These are phyloP conservation scores for Termitomyces sp. DNA, from an alignment of 768 basidiomycete genomes.

Conservation along the genomic window DNA sequence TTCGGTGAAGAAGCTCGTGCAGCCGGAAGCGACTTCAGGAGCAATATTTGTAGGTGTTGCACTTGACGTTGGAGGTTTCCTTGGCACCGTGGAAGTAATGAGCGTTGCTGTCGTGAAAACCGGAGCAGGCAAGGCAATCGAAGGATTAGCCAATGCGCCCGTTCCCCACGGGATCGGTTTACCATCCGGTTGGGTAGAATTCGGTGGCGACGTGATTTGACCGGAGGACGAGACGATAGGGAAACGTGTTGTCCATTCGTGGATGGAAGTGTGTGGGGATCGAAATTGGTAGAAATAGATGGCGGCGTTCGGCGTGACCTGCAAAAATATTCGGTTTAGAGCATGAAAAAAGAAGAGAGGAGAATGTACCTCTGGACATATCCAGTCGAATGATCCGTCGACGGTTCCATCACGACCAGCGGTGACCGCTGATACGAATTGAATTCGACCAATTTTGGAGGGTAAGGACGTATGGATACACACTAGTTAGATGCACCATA, in stretches of 20 bases:
- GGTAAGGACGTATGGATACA: slow-evolving; percentile 21
- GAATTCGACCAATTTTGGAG: background rate
- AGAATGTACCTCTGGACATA: slow-evolving; percentile 54
- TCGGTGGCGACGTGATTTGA: slow-evolving; percentile 41
- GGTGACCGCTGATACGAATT: slow-evolving; percentile 50
- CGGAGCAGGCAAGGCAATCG: slow-evolving; percentile 35
- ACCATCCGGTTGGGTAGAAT: slow-evolving; percentile 50
- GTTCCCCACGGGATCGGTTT: slow-evolving; percentile 64
- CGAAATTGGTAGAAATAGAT: slow-evolving; percentile 85
- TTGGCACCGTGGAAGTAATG: background rate
- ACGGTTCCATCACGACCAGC: slow-evolving; percentile 59
- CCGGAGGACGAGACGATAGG: slow-evolving; percentile 56
- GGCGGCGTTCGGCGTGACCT: slow-evolving; percentile 61
- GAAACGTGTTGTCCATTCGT: slow-evolving; percentile 75
- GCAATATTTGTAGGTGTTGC: slow-evolving; percentile 4
- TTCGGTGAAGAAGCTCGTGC: slow-evolving; percentile 12
- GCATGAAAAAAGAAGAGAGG: background rate
- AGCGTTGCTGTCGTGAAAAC: background rate
- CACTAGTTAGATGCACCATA: slow-evolving; percentile 69
- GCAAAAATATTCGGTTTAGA: background rate
- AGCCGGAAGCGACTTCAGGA: slow-evolving; percentile 5
- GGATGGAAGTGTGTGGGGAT: slow-evolving; percentile 34
- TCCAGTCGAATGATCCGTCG: slow-evolving; percentile 44
- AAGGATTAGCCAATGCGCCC: slow-evolving; percentile 50
- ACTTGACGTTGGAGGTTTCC: slow-evolving; percentile 1